Evolutionary conservation across 176 grass and related monocot genomes (phyloP), one percentile per base, ranked within the genome.

Genomic region (Juncus effusus): DNA sequence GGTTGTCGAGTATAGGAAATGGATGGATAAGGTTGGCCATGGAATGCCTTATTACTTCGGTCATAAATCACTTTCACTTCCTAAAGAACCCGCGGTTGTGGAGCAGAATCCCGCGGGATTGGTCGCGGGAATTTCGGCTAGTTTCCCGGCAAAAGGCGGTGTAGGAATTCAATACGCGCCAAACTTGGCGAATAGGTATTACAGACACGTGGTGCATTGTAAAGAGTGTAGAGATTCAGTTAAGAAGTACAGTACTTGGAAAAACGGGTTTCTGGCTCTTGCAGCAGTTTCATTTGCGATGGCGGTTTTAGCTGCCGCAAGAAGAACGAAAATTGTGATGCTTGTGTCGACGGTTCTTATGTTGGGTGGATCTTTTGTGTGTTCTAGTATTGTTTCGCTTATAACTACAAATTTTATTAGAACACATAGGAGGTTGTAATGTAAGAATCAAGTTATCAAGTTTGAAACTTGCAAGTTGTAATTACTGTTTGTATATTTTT

Each of bases 41-140:
- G 88, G 94, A 4, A 99, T 99, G 94, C 94, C 94, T 0, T 99
- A 99, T 77, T 89, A 99, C 78, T 99, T 99, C 69, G 94, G 94
- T 1, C 94, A 99, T 70, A 76, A 60, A 62, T 89, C 53, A 8
- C 42, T 99, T 0, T 69, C 83, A 40, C 65, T 68, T 40, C 88
- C 88, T 3, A 12, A 73, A 3, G 60, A 82, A 36, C 88, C 94
- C 1, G 88, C 88, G 38, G 85, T 99, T 3, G 78, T 99, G 0
- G 94, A 99, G 70, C 83, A 93, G 58, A 81, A 85, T 1, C 88
- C 88, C 13, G 88, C 83, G 11, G 94, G 93, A 42, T 52, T 87
- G 11, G 64, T 78, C 0, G 94, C 88, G 0, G 83, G 83, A 2
- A 82, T 99, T 7, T 93, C 94, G 1, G 83, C 94, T 41, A 75